Percentiles rank a stretch among this genome's conserved stretches.
These are phyloP conservation scores for Geoglossum glabrum DNA, from an alignment of 495 filamentous ascomycete genomes.

Conservation along the genomic window DNA sequence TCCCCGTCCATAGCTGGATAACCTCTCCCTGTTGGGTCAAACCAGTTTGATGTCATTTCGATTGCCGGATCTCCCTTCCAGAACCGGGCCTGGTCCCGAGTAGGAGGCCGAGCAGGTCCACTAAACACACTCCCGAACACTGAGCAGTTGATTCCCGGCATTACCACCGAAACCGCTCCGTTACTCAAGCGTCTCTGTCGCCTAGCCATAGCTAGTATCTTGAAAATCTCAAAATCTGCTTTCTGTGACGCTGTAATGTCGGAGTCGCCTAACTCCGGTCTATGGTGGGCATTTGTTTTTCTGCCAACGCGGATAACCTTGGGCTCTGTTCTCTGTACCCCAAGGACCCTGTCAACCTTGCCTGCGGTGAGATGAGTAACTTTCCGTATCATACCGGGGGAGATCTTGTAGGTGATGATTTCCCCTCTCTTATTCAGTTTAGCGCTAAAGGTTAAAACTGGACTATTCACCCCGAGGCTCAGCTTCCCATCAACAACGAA, in stretches of 20 bases:
- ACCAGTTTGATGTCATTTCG: slow-evolving; percentile 11
- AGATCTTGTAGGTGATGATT: slow-evolving; percentile 47
- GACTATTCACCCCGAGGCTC: slow-evolving; percentile 45
- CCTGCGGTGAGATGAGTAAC: slow-evolving; percentile 55
- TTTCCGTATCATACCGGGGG: slow-evolving; percentile 46
- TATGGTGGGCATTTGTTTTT: no score
- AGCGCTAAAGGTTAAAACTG: slow-evolving; percentile 67
- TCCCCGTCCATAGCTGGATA: not conserved
- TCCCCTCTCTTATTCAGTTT: slow-evolving; percentile 44
- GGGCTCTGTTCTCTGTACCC: not conserved
- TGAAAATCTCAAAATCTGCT: not conserved
- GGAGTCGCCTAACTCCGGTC: not conserved
- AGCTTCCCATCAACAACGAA: slow-evolving; percentile 36
- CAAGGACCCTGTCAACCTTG: slow-evolving; percentile 24
- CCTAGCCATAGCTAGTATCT: not conserved
- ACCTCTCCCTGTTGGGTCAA: not conserved
- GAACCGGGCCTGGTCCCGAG: slow-evolving; percentile 13
- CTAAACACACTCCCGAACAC: not conserved
- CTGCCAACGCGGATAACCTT: no score
- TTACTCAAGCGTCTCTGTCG: not conserved
- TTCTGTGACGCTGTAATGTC: not conserved
- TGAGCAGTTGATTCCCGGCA: not conserved
- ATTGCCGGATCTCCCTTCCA: slow-evolving; percentile 35
- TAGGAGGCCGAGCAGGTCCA: not conserved
- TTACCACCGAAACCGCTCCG: not conserved